Conservation (phyloP, 345 rosid species). For the Hypericum perforatum region DNA sequence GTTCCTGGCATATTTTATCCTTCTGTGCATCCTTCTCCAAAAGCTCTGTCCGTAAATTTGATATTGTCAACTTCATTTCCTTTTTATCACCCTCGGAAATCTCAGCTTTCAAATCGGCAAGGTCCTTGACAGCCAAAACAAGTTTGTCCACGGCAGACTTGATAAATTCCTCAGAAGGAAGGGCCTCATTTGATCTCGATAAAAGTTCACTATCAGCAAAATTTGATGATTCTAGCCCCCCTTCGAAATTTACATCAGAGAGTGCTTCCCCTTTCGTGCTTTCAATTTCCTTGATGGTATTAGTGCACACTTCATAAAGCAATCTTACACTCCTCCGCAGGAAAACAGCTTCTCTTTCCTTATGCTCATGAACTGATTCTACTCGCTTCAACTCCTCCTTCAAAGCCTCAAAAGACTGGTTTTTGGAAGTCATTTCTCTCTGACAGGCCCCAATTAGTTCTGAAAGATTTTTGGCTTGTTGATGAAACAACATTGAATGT, state of each 20-base stretch:
- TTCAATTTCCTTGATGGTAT: slow-evolving; percentile 55
- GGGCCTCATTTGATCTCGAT: slow-evolving; percentile 15
- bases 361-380: slow-evolving; percentile 39
- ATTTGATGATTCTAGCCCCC: slow-evolving; percentile 21
- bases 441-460: slow-evolving; percentile 28
- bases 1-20: slow-evolving; percentile 73
- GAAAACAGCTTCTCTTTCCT: slow-evolving; percentile 38
- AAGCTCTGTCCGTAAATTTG: slow-evolving; percentile 77
- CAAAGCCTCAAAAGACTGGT: slow-evolving; percentile 32
- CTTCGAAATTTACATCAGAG: slow-evolving; percentile 17
- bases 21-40: slow-evolving; percentile 82
- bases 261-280: slow-evolving; percentile 37
- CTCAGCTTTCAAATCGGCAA: slow-evolving; percentile 37
- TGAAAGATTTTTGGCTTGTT: slow-evolving; percentile 37
- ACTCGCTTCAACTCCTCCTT: slow-evolving; percentile 31
- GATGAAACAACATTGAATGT: slow-evolving; percentile 41
- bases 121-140: slow-evolving; percentile 36
- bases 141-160: slow-evolving; percentile 47
- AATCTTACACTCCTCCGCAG: slow-evolving; percentile 40
- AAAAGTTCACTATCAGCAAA: slow-evolving; percentile 15
- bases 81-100: slow-evolving; percentile 38
- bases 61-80: slow-evolving; percentile 56
- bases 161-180: slow-evolving; percentile 46
- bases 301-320: slow-evolving; percentile 63
- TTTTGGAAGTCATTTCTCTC: slow-evolving; percentile 26